Base-by-base conservation (phyloP, 1,284 basidiomycete genomes). In the Moesziomyces parantarcticus region DNA sequence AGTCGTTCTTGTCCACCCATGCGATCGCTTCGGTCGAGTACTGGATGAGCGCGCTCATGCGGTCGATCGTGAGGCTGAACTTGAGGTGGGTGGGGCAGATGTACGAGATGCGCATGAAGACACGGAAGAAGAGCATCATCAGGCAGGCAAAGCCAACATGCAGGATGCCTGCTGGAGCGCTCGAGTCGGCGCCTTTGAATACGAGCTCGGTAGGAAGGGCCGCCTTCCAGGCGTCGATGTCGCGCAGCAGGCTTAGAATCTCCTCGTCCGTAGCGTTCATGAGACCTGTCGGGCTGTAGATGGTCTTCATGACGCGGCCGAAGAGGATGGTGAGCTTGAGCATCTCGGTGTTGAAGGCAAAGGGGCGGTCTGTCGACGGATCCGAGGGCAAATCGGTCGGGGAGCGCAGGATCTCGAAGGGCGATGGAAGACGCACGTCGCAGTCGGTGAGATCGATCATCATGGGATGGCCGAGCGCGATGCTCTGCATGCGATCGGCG, bases 41-140 rank as follows among this genome's bases (percentile, higher is more conserved):
- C 20, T 65, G 55, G 42, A 81, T 78, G 20, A 81, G 57, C 23
- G 55, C 57, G 25, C 75, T 77, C 79, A 81, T 81, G 25, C 79
- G 57, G 57, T 81, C 78, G 50, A 81, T 81, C 16, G 74, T 81
- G 18, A 81, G 46, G 32, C 70, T 75, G 68, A 81, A 81, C 58
- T 68, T 75, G 58, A 81, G 76, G 42, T 81, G 79, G 22, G 67
- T 70, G 6, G 79, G 79, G 50, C 79, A 81, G 47, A 76, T 71
- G 72, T 81, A 81, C 40, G 79, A 81, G 58, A 81, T 81, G 42
- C 79, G 68, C 78, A 81, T 76, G 39, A 81, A 81, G 22, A 81
- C 79, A 20, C 76, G 71, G 68, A 80, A 81, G 59, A 81, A 79
- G 53, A 81, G 74, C 64, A 78, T 77, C 70, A 75, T 74, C 25